These are phyloP conservation scores for Aureobasidium sp. DNA, from an alignment of 2,329 filamentous ascomycete species.

Conservation along the genomic window DNA sequence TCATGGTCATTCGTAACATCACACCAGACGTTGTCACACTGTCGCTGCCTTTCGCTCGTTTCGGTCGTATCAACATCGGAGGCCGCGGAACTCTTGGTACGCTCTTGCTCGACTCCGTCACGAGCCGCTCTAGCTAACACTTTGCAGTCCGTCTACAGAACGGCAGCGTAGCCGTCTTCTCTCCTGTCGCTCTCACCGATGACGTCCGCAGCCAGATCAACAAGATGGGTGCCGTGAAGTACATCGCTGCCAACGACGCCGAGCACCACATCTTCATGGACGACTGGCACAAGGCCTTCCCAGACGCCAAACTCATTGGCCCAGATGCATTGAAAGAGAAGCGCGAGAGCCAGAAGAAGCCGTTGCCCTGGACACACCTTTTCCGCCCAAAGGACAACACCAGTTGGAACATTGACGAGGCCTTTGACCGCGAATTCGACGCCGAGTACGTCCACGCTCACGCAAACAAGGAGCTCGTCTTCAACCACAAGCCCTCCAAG, in stretches of 20 bases:
- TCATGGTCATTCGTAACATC: slow-evolving; percentile 85
- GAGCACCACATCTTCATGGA: slow-evolving; percentile 95
- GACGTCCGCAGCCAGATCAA: slow-evolving; percentile 56
- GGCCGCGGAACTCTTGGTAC: slow-evolving; percentile 78
- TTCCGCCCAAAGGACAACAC: slow-evolving; percentile 37
- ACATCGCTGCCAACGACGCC: slow-evolving; percentile 80
- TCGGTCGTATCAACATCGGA: slow-evolving; percentile 73
- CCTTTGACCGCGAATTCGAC: slow-evolving; percentile 83
- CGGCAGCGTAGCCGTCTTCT: slow-evolving; percentile 81
- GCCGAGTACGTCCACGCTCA: slow-evolving; percentile 75
- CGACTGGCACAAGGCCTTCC: slow-evolving; percentile 74
- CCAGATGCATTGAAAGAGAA: slow-evolving; percentile 80
- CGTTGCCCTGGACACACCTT: slow-evolving; percentile 45
- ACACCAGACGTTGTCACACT: slow-evolving; percentile 72
- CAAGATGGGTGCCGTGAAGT: slow-evolving; percentile 54
- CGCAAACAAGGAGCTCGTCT: slow-evolving; percentile 79
- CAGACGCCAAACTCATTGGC: slow-evolving; percentile 70
- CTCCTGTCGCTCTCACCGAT: slow-evolving; percentile 76
- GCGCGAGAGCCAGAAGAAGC: slow-evolving; percentile 45
- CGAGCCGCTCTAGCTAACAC: not conserved
- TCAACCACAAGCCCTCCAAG: slow-evolving; percentile 70
- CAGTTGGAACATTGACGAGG: slow-evolving; percentile 53
- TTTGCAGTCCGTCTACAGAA: slow-evolving; percentile 65
- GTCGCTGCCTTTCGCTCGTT: slow-evolving; percentile 77
- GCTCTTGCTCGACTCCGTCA: slow-evolving; percentile 18